Conservation (phyloP, 352 stramenopile genomes). For the Globisporangium radiosum region DNA sequence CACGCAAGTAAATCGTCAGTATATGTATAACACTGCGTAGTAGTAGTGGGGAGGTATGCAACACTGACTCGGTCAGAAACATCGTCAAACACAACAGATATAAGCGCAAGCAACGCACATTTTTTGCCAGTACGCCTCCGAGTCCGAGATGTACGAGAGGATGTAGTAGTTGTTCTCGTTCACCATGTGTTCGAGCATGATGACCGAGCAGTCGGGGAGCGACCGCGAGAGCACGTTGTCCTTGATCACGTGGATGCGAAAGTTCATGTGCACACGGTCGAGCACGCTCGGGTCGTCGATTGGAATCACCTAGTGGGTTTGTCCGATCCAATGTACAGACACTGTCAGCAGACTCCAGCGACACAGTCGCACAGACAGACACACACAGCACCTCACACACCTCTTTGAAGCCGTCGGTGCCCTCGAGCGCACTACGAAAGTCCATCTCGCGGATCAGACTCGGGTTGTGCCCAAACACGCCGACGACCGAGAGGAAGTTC, state of each 20-base stretch:
- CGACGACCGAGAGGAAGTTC: slow-evolving; percentile 80
- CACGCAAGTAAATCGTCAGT: not conserved
- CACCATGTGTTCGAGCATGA: slow-evolving; percentile 75
- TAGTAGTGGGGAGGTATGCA: too few relatives aligned
- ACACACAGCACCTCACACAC: slow-evolving; percentile 14
- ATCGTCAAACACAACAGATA: not conserved
- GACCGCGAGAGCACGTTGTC: slow-evolving; percentile 80
- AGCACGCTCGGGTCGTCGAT: slow-evolving; percentile 58
- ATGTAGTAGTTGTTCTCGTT: slow-evolving; percentile 87
- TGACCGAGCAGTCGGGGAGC: slow-evolving; percentile 61
- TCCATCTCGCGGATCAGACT: slow-evolving; percentile 68
- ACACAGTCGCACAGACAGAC: too few relatives aligned
- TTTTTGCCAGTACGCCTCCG: slow-evolving; percentile 56
- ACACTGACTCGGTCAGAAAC: not conserved
- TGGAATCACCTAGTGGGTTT: slow-evolving; percentile 43
- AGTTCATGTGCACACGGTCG: slow-evolving; percentile 79
- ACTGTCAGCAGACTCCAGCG: not conserved
- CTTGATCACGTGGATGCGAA: slow-evolving; percentile 84
- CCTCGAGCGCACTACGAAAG: slow-evolving; percentile 61
- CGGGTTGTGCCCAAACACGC: slow-evolving; percentile 77
- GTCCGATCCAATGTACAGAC: not conserved
- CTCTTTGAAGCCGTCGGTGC: slow-evolving; percentile 58
- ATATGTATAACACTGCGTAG: too few relatives aligned
- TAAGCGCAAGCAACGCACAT: slow-evolving; percentile 30
- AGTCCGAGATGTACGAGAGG: slow-evolving; percentile 72